Evolutionary conservation across 2,329 filamentous ascomycete species (phyloP), one percentile per base, ranked within the genome.

Genomic region (Didymella lethalis): DNA sequence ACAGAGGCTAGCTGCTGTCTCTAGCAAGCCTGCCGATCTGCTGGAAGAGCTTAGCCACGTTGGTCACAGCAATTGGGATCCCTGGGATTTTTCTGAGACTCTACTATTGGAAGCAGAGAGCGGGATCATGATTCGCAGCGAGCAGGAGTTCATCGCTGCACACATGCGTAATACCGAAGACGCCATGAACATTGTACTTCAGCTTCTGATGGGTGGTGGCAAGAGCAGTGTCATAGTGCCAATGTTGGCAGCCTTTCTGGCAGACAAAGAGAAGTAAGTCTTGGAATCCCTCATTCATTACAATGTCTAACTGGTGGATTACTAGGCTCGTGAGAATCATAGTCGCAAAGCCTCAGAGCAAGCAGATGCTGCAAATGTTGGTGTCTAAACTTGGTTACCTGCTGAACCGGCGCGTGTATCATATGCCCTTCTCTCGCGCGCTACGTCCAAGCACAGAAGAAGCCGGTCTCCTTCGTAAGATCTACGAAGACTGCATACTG

Each of bases 31-130:
- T 3, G n/a, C 60, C 0, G 73, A 74, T 4, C 57, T 76, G 4
- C 38, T 58, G 0, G 65, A 72, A 51, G 73, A 84, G 57, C 60
- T 82, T 0, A 48, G 60, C 1, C 88, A 87, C 55, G n/a, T 63
- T 0, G 88, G 87, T 0, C 86, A 88, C 60, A 64, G 66, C 1
- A 84, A 83, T 11, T 91, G 88, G 86, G 64, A 82, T 6, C 82
- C 84, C 0, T 8, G 68, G 0, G 59, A 83, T 0, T 75, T 79
- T 38, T 87, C 88, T 0, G 88, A 91, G 23, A 86, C 80, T 59
- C 76, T 92, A 0, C 74, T 92, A 0, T 59, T 92, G 0, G 88
- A 92, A 69, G 77, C 88, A 0, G 88, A 92, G 52, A 85, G 81
- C 32, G 81, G 83, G 0, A 79, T 92, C 2, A 67, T 87, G 8